A percentile compares a stretch with the other conserved stretches of the same genome.
Conservation (phyloP, 371 early-diverging fungal species). For the Mucor piriformis region DNA sequence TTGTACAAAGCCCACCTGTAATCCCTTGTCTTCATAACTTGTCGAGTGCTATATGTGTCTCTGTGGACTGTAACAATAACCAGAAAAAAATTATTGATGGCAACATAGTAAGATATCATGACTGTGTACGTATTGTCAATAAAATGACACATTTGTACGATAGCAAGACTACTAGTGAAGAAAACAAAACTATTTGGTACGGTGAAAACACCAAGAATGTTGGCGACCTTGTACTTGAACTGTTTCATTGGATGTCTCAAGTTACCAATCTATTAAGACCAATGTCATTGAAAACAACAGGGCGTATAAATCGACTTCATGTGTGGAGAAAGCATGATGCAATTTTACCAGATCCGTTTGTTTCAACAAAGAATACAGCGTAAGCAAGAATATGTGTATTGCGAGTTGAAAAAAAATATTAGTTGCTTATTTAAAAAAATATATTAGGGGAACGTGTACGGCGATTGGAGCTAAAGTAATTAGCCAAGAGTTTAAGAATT, state of each 20-base stretch:
- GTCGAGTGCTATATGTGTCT: neutral
- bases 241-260: slow-evolving; percentile 59
- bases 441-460: slow-evolving; percentile 2
- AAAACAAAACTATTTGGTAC: neutral
- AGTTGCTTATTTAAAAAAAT: neutral
- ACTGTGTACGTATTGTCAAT: neutral
- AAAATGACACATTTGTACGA: neutral
- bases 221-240: slow-evolving; percentile 57
- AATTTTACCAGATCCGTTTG: slow-evolving; percentile 14
- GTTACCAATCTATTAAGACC: slow-evolving; percentile 50
- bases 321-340: neutral
- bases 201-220: slow-evolving; percentile 46
- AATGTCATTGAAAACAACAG: slow-evolving; percentile 57
- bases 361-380: slow-evolving; percentile 2
- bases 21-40: slow-evolving; percentile 17
- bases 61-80: neutral
- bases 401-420: neutral
- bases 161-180: neutral
- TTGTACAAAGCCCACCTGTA: slow-evolving; percentile 6
- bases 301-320: slow-evolving; percentile 25
- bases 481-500: neutral
- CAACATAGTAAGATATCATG: neutral
- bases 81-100: neutral
- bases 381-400: neutral
- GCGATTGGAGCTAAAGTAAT: slow-evolving; percentile 1